Evolutionary conservation across 495 filamentous ascomycete species (phyloP).

Genomic region (Oleoguttula mirabilis): DNA sequence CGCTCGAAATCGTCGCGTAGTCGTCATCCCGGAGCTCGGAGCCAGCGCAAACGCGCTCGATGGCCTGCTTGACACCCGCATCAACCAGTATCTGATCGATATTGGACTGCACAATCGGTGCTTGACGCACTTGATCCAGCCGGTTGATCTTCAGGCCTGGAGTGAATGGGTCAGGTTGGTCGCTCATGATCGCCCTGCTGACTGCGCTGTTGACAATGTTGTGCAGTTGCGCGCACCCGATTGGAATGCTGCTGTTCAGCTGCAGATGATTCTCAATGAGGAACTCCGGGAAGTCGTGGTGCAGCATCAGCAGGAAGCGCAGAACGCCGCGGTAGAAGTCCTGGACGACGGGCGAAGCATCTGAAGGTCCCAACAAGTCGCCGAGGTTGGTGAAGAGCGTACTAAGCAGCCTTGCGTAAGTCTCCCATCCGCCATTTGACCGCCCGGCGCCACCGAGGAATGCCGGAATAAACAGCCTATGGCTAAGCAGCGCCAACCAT

Average conservation of each 20-base stretch:
- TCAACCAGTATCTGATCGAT: constrained; percentile 44
- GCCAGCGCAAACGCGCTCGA: constrained; percentile 53
- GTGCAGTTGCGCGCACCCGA: constrained; percentile 74
- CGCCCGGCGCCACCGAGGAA: constrained; percentile 59
- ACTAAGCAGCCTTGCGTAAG: constrained; percentile 64
- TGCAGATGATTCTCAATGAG: constrained; percentile 74
- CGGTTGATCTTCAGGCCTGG: constrained; percentile 70
- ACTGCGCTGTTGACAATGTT: constrained; percentile 81
- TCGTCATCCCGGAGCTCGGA: constrained; percentile 45
- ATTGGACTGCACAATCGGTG: constrained; percentile 51
- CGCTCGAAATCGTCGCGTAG: constrained; percentile 41
- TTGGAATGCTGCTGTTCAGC: constrained; percentile 74
- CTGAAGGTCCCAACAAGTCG: constrained; percentile 52
- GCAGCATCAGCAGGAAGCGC: constrained; percentile 69
- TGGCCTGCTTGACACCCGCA: constrained; percentile 51
- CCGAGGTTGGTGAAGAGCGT: constrained; percentile 63
- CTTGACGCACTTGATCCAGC: constrained; percentile 60
- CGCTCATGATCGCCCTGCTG: constrained; percentile 54
- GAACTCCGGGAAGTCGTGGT: constrained; percentile 92
- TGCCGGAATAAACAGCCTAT: constrained; percentile 75
- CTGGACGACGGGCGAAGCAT: constrained; percentile 57
- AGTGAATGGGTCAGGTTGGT: constrained; percentile 70
- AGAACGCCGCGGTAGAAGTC: constrained; percentile 75
- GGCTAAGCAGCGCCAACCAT: constrained; percentile 71
- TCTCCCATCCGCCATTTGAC: constrained; percentile 51